Conservation (phyloP, 2,329 filamentous ascomycete species). For the Fusarium chaquense region DNA sequence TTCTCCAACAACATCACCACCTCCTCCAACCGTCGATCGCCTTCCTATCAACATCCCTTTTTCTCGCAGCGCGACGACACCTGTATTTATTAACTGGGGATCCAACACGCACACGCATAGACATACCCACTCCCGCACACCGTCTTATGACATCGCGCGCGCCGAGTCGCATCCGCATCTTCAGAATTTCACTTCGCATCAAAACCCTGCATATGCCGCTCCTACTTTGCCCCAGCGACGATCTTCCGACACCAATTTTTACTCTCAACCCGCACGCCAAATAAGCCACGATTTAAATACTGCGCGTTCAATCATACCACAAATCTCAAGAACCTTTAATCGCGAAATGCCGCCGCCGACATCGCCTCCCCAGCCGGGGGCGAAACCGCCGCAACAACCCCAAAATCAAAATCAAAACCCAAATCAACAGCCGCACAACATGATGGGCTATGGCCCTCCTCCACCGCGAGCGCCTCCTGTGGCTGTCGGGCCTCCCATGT, state of each 20-base stretch:
- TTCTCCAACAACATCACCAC: conserved; percentile 27
- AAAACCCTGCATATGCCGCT: conserved; percentile 49
- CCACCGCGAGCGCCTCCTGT: conserved; percentile 60
- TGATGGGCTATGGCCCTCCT: conserved; percentile 58
- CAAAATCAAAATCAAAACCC: conserved; percentile 42
- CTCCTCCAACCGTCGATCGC: conserved; percentile 22
- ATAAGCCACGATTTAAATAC: conserved; percentile 53
- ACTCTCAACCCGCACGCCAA: conserved; percentile 50
- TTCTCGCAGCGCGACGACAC: conserved; percentile 31
- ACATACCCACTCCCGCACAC: conserved; percentile 6
- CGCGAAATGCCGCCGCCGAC: conserved; percentile 61
- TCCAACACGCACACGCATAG: conserved; percentile 1
- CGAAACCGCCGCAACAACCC: conserved; percentile 47
- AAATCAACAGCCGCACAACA: conserved; percentile 50
- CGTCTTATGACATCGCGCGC: conserved; percentile 36
- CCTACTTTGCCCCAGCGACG: conserved; percentile 51
- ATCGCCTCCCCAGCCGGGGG: conserved; percentile 58
- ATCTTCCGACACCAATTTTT: conserved; percentile 59
- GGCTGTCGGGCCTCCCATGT: conserved; percentile 57
- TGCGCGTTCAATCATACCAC: conserved; percentile 60
- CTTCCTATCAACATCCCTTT: conserved; percentile 22
- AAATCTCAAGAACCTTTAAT: conserved; percentile 54
- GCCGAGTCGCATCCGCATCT: conserved; percentile 38
- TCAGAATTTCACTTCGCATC: conserved; percentile 43
- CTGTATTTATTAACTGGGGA: conserved; percentile 16